Percentiles rank a stretch among this genome's conserved stretches.
Conservation (phyloP, 768 basidiomycete species). For the Mycena kentingensis region DNA sequence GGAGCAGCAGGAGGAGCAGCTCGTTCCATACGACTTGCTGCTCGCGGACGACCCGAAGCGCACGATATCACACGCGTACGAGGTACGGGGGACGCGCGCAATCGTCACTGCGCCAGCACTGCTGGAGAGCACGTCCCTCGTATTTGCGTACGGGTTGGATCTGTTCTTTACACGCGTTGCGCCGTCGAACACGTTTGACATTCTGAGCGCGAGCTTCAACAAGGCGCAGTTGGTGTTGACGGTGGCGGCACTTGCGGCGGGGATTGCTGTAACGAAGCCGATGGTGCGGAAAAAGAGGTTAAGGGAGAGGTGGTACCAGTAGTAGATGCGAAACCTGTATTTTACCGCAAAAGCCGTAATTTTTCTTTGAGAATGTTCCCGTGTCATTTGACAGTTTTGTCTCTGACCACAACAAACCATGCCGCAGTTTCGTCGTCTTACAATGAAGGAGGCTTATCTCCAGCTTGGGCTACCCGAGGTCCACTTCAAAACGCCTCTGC, state of each 20-base stretch:
- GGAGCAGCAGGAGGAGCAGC: constrained; percentile 78
- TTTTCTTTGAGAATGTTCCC: too few relatives aligned
- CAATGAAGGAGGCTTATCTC: background rate
- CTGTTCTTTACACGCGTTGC: constrained; percentile 84
- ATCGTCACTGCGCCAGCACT: constrained; percentile 82
- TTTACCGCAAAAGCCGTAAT: too few relatives aligned
- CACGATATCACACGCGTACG: constrained; percentile 52
- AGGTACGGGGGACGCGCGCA: constrained; percentile 50
- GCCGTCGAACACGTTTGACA: constrained; percentile 90
- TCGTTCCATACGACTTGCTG: constrained; percentile 83
- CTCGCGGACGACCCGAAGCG: constrained; percentile 68
- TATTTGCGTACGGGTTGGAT: constrained; percentile 87
- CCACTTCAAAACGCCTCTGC: background rate
- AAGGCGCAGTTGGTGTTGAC: constrained; percentile 89
- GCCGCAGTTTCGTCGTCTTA: background rate
- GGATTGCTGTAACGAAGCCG: constrained; percentile 80
- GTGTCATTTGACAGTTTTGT: too few relatives aligned
- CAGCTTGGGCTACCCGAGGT: background rate
- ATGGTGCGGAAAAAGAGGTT: constrained; percentile 73
- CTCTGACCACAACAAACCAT: too few relatives aligned
- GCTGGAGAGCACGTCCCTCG: constrained; percentile 88
- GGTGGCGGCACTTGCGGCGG: constrained; percentile 66
- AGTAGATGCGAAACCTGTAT: too few relatives aligned
- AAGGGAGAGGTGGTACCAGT: constrained; percentile 74
- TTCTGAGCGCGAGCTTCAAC: constrained; percentile 90